Percentiles rank a stretch among this genome's conserved stretches.
phyloP scores from a whole-genome alignment of 2,329 filamentous ascomycete genomes.

The Fusarium brachygibbosum region DNA sequence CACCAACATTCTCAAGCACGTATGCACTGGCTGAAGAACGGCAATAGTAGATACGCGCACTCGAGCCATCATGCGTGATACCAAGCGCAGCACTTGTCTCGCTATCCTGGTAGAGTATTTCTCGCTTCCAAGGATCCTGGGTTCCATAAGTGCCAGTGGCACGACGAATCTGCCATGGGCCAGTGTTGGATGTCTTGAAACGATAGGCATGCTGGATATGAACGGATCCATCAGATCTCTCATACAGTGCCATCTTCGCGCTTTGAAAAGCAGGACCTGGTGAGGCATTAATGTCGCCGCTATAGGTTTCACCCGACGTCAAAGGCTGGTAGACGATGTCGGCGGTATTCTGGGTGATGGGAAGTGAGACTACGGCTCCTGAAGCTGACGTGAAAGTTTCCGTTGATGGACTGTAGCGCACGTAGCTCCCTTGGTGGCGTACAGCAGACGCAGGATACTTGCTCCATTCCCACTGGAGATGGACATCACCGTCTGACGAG shows the following conservation, averaged over 20 bases:
- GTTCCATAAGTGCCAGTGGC: conserved; percentile 17
- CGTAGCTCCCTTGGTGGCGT: conserved; percentile 47
- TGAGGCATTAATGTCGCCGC: conserved; percentile 16
- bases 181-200: conserved; percentile 11
- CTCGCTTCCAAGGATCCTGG: conserved; percentile 11
- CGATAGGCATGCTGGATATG: conserved; percentile 23
- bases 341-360: conserved; percentile 20
- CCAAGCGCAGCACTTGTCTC: conserved; percentile 20
- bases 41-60: conserved; percentile 21
- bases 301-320: conserved; percentile 42
- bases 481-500: conserved; percentile 47
- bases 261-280: conserved; percentile 21
- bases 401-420: conserved; percentile 44
- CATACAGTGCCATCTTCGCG: conserved; percentile 22
- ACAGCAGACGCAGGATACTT: conserved; percentile 46
- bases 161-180: conserved; percentile 18
- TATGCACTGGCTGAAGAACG: conserved; percentile 12
- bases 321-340: conserved; percentile 33
- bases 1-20: conserved; percentile 31
- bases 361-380: conserved; percentile 3
- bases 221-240: not conserved
- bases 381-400: conserved; percentile 35
- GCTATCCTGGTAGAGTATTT: conserved; percentile 12
- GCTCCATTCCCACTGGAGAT: conserved; percentile 49
- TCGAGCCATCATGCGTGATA: conserved; percentile 22